Evolutionary conservation across 1,284 basidiomycete species (phyloP), one percentile per base, ranked within the genome.

Genomic region (Rhodotorula sp.): DNA sequence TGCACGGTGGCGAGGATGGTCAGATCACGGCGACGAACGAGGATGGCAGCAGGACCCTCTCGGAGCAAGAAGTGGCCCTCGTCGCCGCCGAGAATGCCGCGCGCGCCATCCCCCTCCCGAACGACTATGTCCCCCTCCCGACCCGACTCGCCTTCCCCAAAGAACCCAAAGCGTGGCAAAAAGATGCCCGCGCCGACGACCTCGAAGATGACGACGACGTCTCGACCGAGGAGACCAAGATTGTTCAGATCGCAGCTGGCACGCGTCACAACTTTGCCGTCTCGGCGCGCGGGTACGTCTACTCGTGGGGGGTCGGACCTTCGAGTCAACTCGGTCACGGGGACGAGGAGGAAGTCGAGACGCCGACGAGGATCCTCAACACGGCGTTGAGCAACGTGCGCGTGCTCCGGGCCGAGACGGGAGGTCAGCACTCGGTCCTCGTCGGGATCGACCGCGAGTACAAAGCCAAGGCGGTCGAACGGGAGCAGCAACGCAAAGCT

Each of bases 241-340:
- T 95, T 74, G 85, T 89, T 23, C 85, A 88, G 66, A 86, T 97
- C 75, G 87, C 89, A 4, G 87, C 86, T 16, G 94, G 93, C 3
- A 87, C 87, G 52, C 87, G 92, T 77, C 91, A 91, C 80, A 93
- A 90, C 77, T 85, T 94, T 71, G 93, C 91, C 5, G 86, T 94
- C 60, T 90, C 90, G 23, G 60, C 57, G 23, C 59, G 66, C 19
- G 77, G 77, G 5, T 67, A 66, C 61, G 68, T 72, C 21, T 78
- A 72, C 59, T 55, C 61, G 19, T 78, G 77, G 77, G 77, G 77
- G 23, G 56, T 73, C 60, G 71, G 71, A n/a, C 45, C 66, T 26
- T 57, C 58, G 7, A 52, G 58, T n/a, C 77, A 78, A 60, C 67
- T 78, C 56, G 77, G 77, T 12, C 64, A 73, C 38, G 77, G 74